Evolutionary conservation across 2,329 filamentous ascomycete species (phyloP).

Genomic region (Cladosporium sphaerospermum): DNA sequence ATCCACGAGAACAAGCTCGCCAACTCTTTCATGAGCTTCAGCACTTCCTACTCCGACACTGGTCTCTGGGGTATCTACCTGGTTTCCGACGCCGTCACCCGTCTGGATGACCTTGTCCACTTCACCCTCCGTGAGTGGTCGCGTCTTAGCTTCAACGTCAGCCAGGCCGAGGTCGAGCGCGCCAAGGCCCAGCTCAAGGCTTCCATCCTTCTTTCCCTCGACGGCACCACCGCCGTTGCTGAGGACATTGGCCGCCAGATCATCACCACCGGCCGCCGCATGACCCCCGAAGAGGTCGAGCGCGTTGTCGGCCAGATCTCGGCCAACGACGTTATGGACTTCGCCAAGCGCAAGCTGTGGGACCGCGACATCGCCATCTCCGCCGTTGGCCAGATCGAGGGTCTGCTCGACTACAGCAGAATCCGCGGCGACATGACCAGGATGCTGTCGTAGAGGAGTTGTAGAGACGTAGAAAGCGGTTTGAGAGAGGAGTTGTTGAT

Average conservation of each 20-base stretch:
- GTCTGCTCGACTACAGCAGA: conserved; percentile 67
- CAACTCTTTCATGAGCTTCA: conserved; percentile 99
- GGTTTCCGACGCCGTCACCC: conserved; percentile 79
- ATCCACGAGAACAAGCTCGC: conserved; percentile 92
- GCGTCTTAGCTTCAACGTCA: conserved; percentile 82
- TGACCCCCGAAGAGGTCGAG: conserved; percentile 91
- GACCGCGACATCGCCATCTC: conserved; percentile 93
- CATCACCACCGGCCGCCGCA: conserved; percentile 89
- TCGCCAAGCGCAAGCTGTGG: conserved; percentile 92
- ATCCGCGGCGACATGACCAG: conserved; percentile 82
- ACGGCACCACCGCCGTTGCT: conserved; percentile 93
- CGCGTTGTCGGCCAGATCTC: conserved; percentile 80
- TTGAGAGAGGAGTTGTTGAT: conserved; percentile 2
- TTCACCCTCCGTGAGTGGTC: conserved; percentile 98
- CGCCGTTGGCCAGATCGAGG: conserved; percentile 90
- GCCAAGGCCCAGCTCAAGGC: conserved; percentile 99
- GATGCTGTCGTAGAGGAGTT: conserved; percentile 46
- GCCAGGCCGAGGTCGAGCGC: conserved; percentile 86
- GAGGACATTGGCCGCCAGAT: conserved; percentile 99
- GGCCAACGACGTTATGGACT: conserved; percentile 95
- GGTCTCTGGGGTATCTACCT: conserved; percentile 99
- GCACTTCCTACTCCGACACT: conserved; percentile 98
- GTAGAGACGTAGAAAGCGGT: neutral
- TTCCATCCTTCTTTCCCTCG: conserved; percentile 90
- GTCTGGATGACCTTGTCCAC: conserved; percentile 92